Conservation (phyloP, 2,329 filamentous ascomycete genomes). For the Balansia obtecta region DNA sequence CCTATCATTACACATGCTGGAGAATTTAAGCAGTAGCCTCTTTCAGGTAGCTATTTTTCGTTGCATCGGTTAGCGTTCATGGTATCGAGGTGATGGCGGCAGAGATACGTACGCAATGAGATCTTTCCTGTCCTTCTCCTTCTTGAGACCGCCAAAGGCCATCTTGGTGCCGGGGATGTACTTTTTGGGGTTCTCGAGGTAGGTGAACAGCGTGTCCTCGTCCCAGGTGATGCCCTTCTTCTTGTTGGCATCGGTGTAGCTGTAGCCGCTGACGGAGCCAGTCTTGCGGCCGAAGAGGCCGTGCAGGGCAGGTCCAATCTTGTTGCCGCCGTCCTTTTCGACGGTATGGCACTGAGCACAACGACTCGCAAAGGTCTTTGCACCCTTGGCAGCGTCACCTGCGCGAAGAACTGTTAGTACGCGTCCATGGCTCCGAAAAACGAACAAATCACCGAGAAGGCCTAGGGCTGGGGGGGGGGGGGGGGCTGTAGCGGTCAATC, state of each 20-base stretch:
- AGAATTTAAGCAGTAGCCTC: constrained; percentile 53
- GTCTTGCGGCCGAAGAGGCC: constrained; percentile 96
- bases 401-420: constrained; percentile 1
- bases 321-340: constrained; percentile 83
- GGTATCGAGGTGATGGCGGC: too few relatives aligned
- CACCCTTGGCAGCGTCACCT: constrained; percentile 95
- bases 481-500: too few relatives aligned
- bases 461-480: too few relatives aligned
- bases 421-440: not conserved
- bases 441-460: too few relatives aligned
- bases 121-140: constrained; percentile 98
- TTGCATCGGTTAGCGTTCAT: constrained; percentile 14
- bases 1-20: constrained; percentile 21
- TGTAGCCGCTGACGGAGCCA: constrained; percentile 80
- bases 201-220: constrained; percentile 78
- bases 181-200: constrained; percentile 99
- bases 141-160: constrained; percentile 99
- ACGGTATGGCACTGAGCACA: constrained; percentile 98
- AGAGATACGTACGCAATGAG: constrained; percentile 71
- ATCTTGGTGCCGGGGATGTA: constrained; percentile 99
- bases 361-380: constrained; percentile 97
- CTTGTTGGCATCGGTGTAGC: constrained; percentile 99
- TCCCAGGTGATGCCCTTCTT: constrained; percentile 84
- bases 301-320: constrained; percentile 94
- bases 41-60: constrained; percentile 50